These are phyloP conservation scores for Stephanodiscus triporus DNA, from an alignment of 108 stramenopile genomes.

Conservation along the genomic window DNA sequence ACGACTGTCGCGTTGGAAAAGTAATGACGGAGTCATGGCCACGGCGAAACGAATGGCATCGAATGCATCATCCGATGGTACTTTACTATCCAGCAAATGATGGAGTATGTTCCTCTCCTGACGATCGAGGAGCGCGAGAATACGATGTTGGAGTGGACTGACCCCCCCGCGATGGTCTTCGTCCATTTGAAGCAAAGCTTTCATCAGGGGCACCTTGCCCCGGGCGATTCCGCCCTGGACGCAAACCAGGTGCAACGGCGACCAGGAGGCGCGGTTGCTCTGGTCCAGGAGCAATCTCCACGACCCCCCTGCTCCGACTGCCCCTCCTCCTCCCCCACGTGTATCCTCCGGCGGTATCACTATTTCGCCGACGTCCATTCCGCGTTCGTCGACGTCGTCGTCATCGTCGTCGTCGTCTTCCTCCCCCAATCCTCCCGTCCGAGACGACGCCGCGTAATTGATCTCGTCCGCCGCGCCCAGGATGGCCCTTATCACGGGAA, in stretches of 20 bases:
- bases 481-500: conserved; percentile 23
- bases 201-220: conserved; percentile 19
- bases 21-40: conserved; percentile 8
- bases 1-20: conserved; percentile 19
- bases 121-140: conserved; percentile 34
- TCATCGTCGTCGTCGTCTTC: neutral
- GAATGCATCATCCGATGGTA: conserved; percentile 23
- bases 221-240: conserved; percentile 31
- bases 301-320: conserved; percentile 15
- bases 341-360: neutral
- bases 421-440: neutral
- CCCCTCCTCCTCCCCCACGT: neutral
- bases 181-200: conserved; percentile 25
- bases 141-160: neutral
- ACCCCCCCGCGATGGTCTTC: conserved; percentile 5
- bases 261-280: conserved; percentile 32
- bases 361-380: conserved; percentile 3
- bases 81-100: conserved; percentile 21
- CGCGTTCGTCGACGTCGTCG: neutral
- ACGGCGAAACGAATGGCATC: conserved; percentile 24
- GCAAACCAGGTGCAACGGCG: conserved; percentile 43
- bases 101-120: conserved; percentile 43
- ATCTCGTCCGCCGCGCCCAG: conserved; percentile 35
- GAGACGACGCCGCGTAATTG: conserved; percentile 23
- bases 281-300: conserved; percentile 41